Evolutionary conservation across 148 eudicot genomes (phyloP).

Genomic region (Rhododendron williamsianum): DNA sequence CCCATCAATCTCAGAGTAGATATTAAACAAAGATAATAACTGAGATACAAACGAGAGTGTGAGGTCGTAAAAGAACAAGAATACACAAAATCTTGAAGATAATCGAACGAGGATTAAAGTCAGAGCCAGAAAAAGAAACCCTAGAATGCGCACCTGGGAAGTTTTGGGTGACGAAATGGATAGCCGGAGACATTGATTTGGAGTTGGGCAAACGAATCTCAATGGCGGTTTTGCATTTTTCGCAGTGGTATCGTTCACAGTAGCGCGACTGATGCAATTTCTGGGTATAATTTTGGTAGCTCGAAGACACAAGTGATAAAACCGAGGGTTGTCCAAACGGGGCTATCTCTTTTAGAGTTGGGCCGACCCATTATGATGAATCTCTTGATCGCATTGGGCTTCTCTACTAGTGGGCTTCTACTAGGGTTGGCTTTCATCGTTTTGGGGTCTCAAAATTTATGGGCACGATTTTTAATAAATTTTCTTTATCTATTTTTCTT

Average conservation of each 20-base stretch:
- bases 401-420: too few species aligned
- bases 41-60: background rate
- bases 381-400: background rate
- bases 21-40: background rate
- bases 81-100: background rate
- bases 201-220: background rate
- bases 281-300: background rate
- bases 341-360: background rate
- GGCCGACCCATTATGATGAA: background rate
- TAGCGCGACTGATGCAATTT: background rate
- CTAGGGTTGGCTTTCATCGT: too few species aligned
- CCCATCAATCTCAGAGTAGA: background rate
- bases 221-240: conserved; percentile 28
- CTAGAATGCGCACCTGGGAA: conserved; percentile 38
- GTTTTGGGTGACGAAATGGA: conserved; percentile 38
- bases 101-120: background rate
- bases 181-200: conserved; percentile 45
- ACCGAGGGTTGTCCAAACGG: background rate
- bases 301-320: too few species aligned
- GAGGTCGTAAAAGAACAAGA: background rate
- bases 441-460: too few species aligned
- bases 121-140: background rate
- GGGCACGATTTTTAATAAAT: too few species aligned
- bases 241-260: conserved; percentile 18
- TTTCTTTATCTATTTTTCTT: too few species aligned